Evolutionary conservation across 441 rosid genomes (phyloP).

Genomic region (Brassica balearica): DNA sequence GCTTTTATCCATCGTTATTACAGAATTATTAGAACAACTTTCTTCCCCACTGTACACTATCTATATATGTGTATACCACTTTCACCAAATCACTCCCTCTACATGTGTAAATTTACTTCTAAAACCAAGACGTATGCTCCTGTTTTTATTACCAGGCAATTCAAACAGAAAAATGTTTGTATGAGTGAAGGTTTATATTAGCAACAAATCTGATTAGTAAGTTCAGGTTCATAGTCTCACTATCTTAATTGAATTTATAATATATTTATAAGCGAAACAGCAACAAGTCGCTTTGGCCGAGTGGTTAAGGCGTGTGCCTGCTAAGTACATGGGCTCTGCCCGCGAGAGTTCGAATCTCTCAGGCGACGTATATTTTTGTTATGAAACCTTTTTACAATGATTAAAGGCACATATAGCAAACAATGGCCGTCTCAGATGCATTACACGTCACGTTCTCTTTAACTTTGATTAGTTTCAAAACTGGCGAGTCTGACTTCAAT

Average conservation of each 20-base stretch:
- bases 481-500: neutral
- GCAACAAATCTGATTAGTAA: neutral
- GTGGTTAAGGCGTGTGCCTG: constrained; percentile 99
- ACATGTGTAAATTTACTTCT: neutral
- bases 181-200: neutral
- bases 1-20: neutral
- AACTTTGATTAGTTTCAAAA: no score
- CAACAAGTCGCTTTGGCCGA: constrained; percentile 58
- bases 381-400: no score
- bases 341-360: constrained; percentile 54
- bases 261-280: rapidly evolving
- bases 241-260: neutral
- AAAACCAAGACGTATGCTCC: neutral
- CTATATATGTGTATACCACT: neutral
- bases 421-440: no score
- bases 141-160: neutral
- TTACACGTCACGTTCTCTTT: no score
- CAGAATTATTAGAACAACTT: neutral
- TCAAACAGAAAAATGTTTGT: neutral
- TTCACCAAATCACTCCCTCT: neutral
- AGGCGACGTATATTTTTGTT: neutral
- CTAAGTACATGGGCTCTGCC: constrained; percentile 93
- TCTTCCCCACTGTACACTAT: neutral
- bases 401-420: no score
- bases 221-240: neutral